phyloP scores from a whole-genome alignment of 75 land plant species.

The Cryptomeria japonica region DNA sequence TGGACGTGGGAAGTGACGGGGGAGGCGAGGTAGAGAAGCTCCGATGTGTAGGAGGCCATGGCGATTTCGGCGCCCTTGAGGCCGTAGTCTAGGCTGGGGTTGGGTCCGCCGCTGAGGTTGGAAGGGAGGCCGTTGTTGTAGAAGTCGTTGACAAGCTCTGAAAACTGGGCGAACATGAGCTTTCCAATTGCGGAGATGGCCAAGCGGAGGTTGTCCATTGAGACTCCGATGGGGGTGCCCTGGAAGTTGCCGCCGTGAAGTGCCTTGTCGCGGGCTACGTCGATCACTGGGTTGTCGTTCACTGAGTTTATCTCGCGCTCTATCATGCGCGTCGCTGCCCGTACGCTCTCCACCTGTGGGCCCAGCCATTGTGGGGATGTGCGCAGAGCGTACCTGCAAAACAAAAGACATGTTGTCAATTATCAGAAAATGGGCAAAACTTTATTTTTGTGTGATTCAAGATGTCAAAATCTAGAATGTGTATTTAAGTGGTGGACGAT shows the following conservation, averaged over 20 bases:
- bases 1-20: conserved; percentile 57
- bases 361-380: conserved; percentile 31
- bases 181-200: conserved; percentile 45
- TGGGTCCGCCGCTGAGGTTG: conserved; percentile 29
- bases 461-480: no score
- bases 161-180: conserved; percentile 46
- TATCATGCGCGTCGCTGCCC: conserved; percentile 20
- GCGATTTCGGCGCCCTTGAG: conserved; percentile 55
- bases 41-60: conserved; percentile 60
- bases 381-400: conserved; percentile 15
- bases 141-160: conserved; percentile 37
- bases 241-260: conserved; percentile 56
- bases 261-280: conserved; percentile 22
- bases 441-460: no score
- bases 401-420: no score
- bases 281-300: conserved; percentile 41
- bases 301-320: conserved; percentile 45
- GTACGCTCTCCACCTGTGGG: conserved; percentile 24
- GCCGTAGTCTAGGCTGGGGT: conserved; percentile 56
- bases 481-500: no score
- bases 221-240: conserved; percentile 41
- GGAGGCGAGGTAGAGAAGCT: conserved; percentile 47
- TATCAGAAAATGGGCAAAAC: no score
- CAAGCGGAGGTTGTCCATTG: conserved; percentile 39
- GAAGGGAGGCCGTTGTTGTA: conserved; percentile 28